Evolutionary conservation across 768 basidiomycete species (phyloP), one percentile per base, ranked within the genome.

Genomic region (Peribolospora baueri): DNA sequence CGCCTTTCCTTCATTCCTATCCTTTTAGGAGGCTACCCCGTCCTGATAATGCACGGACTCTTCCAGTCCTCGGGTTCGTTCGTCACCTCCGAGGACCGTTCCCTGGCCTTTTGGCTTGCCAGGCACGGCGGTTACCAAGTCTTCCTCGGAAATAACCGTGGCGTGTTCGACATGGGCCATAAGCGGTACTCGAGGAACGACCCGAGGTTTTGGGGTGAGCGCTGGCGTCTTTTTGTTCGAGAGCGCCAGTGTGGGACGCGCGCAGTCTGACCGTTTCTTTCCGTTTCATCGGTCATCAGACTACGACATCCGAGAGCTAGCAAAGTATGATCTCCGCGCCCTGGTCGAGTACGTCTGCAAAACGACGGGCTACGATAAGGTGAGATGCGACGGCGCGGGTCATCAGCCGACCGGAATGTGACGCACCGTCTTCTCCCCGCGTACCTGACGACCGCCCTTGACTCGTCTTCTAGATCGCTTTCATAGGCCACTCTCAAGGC

Each of bases 401-500:
- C 39, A 42, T 36, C 42, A 38, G 10, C 38, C 47, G 40, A 45
- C 37, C 9, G 2, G 8, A 45, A 25, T 8, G 52, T 48, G 9
- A 42, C 46, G 42, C n/a, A 11, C 5, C 7, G 5, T 7, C 47
- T 40, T 2, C 3, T 25, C 14, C 36, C 46, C 25, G 25, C 25
- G 25, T 25, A 25, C 25, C 25, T 25, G 38, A 40, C 7, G 2
- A 2, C 10, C 14, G 7, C 6, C 5, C 4, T 46, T 10, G n/a
- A 46, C 25, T 49, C 36, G 14, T 10, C 13, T 49, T 49, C 14
- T 25, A 71, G 69, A 68, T 73, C 54, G 72, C 67, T 14, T 72
- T 73, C 62, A 72, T 74, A 56, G 73, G 72, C 37, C 73, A 74
- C 57, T 73, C 73, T 13, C 73, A 74, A 62, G 72, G 73, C 36